These are phyloP conservation scores for Skeletonema grethae DNA, from an alignment of 108 stramenopile species.

Conservation along the genomic window DNA sequence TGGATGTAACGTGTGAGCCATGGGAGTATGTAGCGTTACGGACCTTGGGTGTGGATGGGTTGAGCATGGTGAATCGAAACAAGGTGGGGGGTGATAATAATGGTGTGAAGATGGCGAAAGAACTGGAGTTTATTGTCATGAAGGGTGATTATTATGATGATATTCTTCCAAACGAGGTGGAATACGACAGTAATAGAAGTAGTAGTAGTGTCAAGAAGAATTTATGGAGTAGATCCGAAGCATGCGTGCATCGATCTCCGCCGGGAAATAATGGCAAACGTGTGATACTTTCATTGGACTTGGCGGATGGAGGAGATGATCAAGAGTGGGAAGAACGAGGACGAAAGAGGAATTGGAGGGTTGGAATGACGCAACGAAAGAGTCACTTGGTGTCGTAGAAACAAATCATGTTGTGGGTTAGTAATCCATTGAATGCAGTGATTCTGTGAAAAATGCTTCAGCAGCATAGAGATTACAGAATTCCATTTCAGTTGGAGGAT, in stretches of 20 bases:
- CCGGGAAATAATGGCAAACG: constrained; percentile 37
- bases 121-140: constrained; percentile 71
- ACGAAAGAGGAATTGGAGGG: constrained; percentile 34
- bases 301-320: constrained; percentile 66
- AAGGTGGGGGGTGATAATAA: neutral
- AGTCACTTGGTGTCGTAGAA: constrained; percentile 28
- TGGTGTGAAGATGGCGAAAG: constrained; percentile 42
- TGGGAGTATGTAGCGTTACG: constrained; percentile 58
- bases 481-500: neutral
- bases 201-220: neutral
- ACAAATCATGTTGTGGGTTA: no score
- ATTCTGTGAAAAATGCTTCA: no score
- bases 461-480: neutral
- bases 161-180: constrained; percentile 16
- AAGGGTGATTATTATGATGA: constrained; percentile 65
- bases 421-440: no score
- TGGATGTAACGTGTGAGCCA: constrained; percentile 42
- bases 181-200: constrained; percentile 1
- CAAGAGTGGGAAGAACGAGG: constrained; percentile 52
- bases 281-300: constrained; percentile 63
- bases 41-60: constrained; percentile 42
- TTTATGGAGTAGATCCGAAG: constrained; percentile 51
- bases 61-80: neutral
- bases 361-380: constrained; percentile 49
- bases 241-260: constrained; percentile 71